Percentiles rank a stretch among this genome's conserved stretches.
Conservation (phyloP, 2,329 filamentous ascomycete genomes). For the Fusarium luffae region DNA sequence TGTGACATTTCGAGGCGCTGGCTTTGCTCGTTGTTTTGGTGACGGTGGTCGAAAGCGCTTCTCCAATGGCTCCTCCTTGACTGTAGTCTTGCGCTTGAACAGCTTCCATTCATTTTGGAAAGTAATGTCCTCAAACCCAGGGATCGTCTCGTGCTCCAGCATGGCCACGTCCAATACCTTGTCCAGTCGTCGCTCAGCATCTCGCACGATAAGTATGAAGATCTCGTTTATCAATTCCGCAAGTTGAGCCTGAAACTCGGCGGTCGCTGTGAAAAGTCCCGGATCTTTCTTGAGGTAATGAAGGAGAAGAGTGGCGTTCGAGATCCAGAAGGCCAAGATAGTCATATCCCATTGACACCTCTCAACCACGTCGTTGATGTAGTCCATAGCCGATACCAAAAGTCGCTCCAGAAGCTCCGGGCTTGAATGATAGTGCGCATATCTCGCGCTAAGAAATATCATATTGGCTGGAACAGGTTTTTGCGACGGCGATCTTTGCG, state of each 20-base stretch:
- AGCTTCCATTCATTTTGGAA: slow-evolving; percentile 99
- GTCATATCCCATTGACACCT: slow-evolving; percentile 99
- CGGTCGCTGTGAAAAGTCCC: slow-evolving; percentile 81
- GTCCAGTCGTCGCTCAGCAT: slow-evolving; percentile 94
- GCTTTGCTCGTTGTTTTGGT: slow-evolving; percentile 90
- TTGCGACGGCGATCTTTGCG: slow-evolving; percentile 93
- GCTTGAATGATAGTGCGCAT: slow-evolving; percentile 96
- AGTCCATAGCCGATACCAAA: slow-evolving; percentile 88
- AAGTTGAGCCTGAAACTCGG: slow-evolving; percentile 91
- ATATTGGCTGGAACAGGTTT: slow-evolving; percentile 98
- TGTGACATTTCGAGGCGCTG: slow-evolving; percentile 93
- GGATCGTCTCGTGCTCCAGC: slow-evolving; percentile 98
- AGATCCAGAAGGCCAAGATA: slow-evolving; percentile 98
- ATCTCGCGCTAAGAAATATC: slow-evolving; percentile 93
- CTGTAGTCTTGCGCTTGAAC: slow-evolving; percentile 89
- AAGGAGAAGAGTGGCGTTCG: slow-evolving; percentile 92
- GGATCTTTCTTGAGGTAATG: slow-evolving; percentile 97
- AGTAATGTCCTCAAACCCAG: slow-evolving; percentile 93
- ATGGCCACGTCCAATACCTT: slow-evolving; percentile 94
- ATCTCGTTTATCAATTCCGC: slow-evolving; percentile 98
- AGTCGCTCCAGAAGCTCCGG: slow-evolving; percentile 83
- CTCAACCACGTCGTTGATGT: slow-evolving; percentile 97
- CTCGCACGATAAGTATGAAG: slow-evolving; percentile 95
- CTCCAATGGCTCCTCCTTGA: slow-evolving; percentile 89
- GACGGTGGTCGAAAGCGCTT: slow-evolving; percentile 93